These are phyloP conservation scores for Acanthamoeba healyi DNA, from an alignment of 208 protist genomes.

Conservation along the genomic window DNA sequence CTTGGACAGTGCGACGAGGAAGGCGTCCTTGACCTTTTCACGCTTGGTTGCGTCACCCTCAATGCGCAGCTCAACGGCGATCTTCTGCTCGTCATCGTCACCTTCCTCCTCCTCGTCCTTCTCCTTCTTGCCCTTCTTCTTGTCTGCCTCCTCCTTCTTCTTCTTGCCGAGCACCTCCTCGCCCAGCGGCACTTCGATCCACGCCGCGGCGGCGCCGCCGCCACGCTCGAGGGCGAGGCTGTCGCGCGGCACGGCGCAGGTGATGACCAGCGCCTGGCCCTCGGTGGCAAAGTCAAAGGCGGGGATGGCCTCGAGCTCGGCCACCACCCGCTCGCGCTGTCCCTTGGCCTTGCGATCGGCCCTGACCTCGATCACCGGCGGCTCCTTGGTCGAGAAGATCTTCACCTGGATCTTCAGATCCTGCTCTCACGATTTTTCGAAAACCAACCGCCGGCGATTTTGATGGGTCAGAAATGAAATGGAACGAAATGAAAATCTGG, in stretches of 20 bases:
- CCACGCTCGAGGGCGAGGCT: background rate
- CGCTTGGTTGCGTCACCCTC: constrained; percentile 16
- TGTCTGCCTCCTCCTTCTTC: background rate
- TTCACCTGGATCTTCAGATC: constrained; percentile 16
- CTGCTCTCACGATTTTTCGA: background rate
- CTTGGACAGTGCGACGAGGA: constrained; percentile 31
- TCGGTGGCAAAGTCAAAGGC: constrained; percentile 10
- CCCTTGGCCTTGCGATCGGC: constrained; percentile 2
- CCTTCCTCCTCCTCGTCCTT: background rate
- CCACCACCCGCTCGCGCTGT: background rate
- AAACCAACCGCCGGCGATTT: background rate
- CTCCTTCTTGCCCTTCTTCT: background rate
- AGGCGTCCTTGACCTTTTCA: constrained; percentile 9
- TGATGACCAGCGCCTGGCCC: background rate
- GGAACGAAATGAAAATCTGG: background rate
- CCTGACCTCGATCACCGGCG: constrained; percentile 1
- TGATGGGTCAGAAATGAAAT: background rate
- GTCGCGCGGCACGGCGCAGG: background rate
- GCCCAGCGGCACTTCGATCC: constrained; percentile 1
- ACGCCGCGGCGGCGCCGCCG: background rate
- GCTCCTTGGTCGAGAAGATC: constrained; percentile 52
- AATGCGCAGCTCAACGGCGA: constrained; percentile 19
- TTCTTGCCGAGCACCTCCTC: constrained; percentile 9
- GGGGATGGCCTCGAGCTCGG: background rate
- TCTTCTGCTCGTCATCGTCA: constrained; percentile 26